phyloP scores from a whole-genome alignment of 2,329 filamentous ascomycete species.

The Claviceps pusilla region DNA sequence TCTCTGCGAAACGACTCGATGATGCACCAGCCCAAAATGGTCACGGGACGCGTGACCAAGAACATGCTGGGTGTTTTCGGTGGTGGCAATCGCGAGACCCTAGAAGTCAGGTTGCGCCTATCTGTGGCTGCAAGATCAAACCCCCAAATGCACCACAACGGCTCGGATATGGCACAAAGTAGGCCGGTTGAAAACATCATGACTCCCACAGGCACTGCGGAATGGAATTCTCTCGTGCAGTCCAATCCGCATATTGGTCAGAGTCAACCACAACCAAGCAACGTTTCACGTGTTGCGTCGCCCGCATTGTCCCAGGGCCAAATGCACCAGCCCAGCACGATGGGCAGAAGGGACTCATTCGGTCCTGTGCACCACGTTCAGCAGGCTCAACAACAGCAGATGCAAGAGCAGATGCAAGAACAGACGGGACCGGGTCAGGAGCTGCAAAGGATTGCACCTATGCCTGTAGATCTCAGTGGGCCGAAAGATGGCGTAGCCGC shows the following conservation, averaged over 20 bases:
- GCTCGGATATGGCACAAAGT: conserved; percentile 9
- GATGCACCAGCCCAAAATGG: conserved; percentile 50
- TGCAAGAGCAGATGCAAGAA: background rate
- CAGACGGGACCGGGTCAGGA: conserved; percentile 12
- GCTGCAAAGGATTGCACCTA: conserved; percentile 21
- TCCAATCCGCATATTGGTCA: conserved; percentile 44
- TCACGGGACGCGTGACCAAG: conserved; percentile 81
- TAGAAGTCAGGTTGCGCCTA: conserved; percentile 85
- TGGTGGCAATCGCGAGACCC: conserved; percentile 67
- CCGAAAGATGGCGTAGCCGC: conserved; percentile 11
- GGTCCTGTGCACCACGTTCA: conserved; percentile 9
- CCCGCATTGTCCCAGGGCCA: conserved; percentile 22
- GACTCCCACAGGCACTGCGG: conserved; percentile 46
- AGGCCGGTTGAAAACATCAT: conserved; percentile 21
- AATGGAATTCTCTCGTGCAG: conserved; percentile 67
- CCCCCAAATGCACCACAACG: conserved; percentile 13
- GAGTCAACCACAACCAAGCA: conserved; percentile 11
- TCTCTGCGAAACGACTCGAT: conserved; percentile 21
- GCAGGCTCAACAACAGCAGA: conserved; percentile 3
- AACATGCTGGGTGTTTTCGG: conserved; percentile 75
- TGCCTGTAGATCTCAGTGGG: conserved; percentile 13
- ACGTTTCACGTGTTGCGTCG: conserved; percentile 20
- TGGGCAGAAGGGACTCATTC: conserved; percentile 15
- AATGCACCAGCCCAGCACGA: conserved; percentile 5
- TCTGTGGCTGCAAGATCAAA: conserved; percentile 54